Conservation (phyloP, 2,329 filamentous ascomycete species). For the Keithomyces neogunnii region DNA sequence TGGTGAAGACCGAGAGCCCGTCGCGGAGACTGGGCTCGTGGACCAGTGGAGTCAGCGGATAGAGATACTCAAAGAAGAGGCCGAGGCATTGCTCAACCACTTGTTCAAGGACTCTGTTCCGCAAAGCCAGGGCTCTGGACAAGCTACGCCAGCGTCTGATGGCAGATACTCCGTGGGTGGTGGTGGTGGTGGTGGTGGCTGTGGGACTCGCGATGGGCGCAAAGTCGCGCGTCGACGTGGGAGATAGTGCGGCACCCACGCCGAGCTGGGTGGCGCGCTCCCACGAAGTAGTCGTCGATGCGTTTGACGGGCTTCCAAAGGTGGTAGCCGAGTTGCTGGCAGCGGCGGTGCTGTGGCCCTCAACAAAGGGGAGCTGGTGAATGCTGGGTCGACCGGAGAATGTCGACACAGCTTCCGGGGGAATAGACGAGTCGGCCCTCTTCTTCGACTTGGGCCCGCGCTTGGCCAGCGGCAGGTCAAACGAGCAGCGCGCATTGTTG, state of each 20-base stretch:
- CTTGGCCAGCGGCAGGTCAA: conserved; percentile 27
- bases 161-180: conserved; percentile 10
- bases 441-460: conserved; percentile 29
- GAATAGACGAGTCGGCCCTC: conserved; percentile 9
- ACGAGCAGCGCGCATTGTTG: conserved; percentile 24
- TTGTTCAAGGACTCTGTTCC: conserved; percentile 16
- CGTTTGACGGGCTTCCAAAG: conserved; percentile 11
- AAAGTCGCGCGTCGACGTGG: conserved; percentile 13
- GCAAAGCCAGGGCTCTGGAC: conserved; percentile 14
- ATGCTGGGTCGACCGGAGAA: conserved; percentile 6
- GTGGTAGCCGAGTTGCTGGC: conserved; percentile 1
- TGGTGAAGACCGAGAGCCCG: conserved; percentile 23
- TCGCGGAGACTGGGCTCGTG: conserved; percentile 31
- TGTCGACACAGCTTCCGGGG: conserved; percentile 8
- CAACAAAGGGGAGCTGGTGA: not conserved
- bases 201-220: conserved; percentile 6
- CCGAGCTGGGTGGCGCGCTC: conserved; percentile 9
- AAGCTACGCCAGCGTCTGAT: conserved; percentile 21
- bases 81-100: conserved; percentile 26
- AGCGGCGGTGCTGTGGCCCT: not conserved
- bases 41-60: conserved; percentile 31
- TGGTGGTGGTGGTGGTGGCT: not conserved
- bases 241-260: conserved; percentile 15
- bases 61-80: conserved; percentile 34
- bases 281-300: conserved; percentile 13